Base-by-base conservation (phyloP, 2,329 filamentous ascomycete genomes). In the Metarhizium guizhouense region DNA sequence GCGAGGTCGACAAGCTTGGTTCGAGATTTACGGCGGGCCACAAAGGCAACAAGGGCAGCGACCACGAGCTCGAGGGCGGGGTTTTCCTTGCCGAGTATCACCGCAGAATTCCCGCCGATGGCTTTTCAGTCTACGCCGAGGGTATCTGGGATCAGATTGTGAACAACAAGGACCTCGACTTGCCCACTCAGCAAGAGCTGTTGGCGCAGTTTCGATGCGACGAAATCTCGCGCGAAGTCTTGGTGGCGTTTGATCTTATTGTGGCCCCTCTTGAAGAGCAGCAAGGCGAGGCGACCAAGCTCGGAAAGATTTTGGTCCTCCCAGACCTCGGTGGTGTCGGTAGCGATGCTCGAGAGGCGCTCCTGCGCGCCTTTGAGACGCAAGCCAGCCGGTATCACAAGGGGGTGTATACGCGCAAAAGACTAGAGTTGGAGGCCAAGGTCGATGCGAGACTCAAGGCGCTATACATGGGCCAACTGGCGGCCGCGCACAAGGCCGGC, bases 101-200 rank as follows among this genome's bases (percentile, higher is more conserved):
- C 73, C 83, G 94, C 58, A 82, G 94, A 56, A 99, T 99, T 60
- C 94, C 94, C 11, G 94, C 94, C 10, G 94, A 99, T 70, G 94
- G 94, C n/a, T 94, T 97, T 68, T 89, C 93, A 0, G 80, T 91
- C 57, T 99, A 99, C 65, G 92, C 94, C 0, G 85, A 94, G 68
- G 90, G 92, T 45, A 84, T 99, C 48, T 99, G 94, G 94, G 92
- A 97, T 65, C 93, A 97, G 73, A 99, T 99, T 67, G 92, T 96
- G 64, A 88, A 93, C 76, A 99, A 99, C 79, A 99, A 99, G 73
- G 94, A 99, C 67, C 79, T 99, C 54, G 94, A 99, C 72, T 74
- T 99, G 57, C 94, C 94, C 3, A 97, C 94, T 0, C 94, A 99
- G 69, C 94, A 99, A 73, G 94, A 99, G 70, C 80, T 99, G 49